These are phyloP conservation scores for Ambrosia trifida DNA, from an alignment of 129 eudicot species.

Conservation along the genomic window DNA sequence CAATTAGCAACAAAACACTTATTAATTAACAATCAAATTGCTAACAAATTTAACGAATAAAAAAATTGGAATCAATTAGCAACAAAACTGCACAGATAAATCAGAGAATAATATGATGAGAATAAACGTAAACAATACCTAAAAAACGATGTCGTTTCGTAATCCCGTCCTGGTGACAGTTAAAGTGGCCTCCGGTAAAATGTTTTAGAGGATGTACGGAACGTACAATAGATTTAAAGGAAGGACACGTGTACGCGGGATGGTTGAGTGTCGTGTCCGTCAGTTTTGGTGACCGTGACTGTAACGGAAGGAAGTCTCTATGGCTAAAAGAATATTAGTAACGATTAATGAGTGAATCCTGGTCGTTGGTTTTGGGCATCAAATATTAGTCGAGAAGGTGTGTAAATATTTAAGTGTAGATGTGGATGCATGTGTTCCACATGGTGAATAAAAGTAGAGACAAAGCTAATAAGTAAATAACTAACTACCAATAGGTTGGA, in stretches of 20 bases:
- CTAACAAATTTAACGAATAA: background rate
- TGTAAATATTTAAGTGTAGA: no score
- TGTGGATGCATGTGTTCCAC: no score
- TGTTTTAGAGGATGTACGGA: background rate
- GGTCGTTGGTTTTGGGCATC: no score
- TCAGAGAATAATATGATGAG: conserved; percentile 8
- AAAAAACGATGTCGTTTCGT: conserved; percentile 15
- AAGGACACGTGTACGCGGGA: conserved; percentile 22
- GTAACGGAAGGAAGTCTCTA: no score
- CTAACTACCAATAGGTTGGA: no score
- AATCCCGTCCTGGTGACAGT: conserved; percentile 17
- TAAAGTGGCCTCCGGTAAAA: conserved; percentile 15
- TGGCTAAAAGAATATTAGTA: no score
- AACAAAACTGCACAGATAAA: conserved; percentile 16
- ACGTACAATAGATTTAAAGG: conserved; percentile 3
- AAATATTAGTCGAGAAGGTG: no score
- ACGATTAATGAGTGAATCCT: background rate
- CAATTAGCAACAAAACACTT: conserved; percentile 5
- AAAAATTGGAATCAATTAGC: conserved; percentile 21
- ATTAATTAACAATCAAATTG: conserved; percentile 8
- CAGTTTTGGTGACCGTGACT: background rate
- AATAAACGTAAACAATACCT: conserved; percentile 24
- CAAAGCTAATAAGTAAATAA: no score
- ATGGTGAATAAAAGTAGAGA: no score
- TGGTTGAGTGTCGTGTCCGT: conserved; percentile 14